These are phyloP conservation scores for Mucor sp. DNA, from an alignment of 371 early-diverging fungal genomes.

Conservation along the genomic window DNA sequence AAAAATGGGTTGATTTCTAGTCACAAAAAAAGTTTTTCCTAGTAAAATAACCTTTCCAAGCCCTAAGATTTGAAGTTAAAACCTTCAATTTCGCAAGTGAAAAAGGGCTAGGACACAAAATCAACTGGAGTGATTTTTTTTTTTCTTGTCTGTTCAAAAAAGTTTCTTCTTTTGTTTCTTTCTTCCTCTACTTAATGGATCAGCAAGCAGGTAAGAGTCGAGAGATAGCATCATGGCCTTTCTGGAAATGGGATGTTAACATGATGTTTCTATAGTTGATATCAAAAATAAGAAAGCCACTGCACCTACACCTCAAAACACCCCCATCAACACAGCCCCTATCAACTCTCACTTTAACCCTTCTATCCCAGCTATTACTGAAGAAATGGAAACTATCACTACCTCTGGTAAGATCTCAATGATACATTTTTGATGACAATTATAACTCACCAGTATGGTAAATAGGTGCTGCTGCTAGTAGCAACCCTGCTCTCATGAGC, in stretches of 20 bases:
- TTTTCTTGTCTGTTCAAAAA: constrained; percentile 14
- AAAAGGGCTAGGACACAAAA: constrained; percentile 4
- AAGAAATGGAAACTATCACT: constrained; percentile 51
- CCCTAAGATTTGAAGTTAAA: constrained; percentile 4
- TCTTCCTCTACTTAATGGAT: constrained; percentile 25
- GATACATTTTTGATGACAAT: not conserved
- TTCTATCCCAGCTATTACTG: constrained; percentile 43
- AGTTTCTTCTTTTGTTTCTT: constrained; percentile 7
- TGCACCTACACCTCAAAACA: constrained; percentile 54
- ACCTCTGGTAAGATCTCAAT: constrained; percentile 28
- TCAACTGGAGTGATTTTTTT: not conserved
- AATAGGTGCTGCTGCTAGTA: constrained; percentile 25
- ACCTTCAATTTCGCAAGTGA: not conserved
- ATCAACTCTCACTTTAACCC: constrained; percentile 46
- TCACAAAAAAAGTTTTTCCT: constrained; percentile 5
- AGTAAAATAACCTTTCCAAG: not conserved
- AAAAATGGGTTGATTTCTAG: constrained; percentile 6
- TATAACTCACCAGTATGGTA: not conserved
- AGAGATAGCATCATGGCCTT: not conserved
- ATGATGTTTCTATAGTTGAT: constrained; percentile 19
- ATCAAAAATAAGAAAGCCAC: constrained; percentile 46
- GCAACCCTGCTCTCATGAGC: constrained; percentile 48
- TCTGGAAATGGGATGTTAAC: not conserved
- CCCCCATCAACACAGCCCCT: constrained; percentile 50
- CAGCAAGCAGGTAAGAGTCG: constrained; percentile 32